Conservation (phyloP, 2,329 filamentous ascomycete genomes). For the Colletotrichum brevisporum region DNA sequence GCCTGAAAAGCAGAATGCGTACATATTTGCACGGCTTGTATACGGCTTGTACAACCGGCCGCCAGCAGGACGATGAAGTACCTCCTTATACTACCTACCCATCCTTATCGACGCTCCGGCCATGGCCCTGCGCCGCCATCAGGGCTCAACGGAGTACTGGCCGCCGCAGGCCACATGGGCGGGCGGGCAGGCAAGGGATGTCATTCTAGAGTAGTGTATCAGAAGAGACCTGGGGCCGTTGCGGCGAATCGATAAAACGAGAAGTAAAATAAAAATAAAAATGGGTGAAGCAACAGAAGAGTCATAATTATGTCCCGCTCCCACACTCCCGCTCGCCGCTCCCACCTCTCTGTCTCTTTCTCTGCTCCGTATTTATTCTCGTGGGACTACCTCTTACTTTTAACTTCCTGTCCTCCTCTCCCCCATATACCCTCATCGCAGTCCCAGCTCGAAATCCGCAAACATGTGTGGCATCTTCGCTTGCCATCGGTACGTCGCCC, state of each 20-base stretch:
- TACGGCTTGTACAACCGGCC: no score
- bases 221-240: slow-evolving; percentile 28
- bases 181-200: slow-evolving; percentile 20
- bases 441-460: slow-evolving; percentile 49
- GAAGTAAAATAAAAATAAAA: slow-evolving; percentile 29
- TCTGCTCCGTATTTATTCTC: slow-evolving; percentile 39
- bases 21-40: no score
- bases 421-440: slow-evolving; percentile 21
- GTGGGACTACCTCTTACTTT: slow-evolving; percentile 28
- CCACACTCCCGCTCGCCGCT: slow-evolving; percentile 21
- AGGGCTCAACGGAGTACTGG: slow-evolving; percentile 27
- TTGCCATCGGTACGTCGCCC: slow-evolving; percentile 82
- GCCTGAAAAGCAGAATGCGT: no score
- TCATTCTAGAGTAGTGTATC: slow-evolving; percentile 25
- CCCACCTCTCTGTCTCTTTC: slow-evolving; percentile 23
- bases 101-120: slow-evolving; percentile 13
- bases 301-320: slow-evolving; percentile 37
- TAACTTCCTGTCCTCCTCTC: slow-evolving; percentile 23
- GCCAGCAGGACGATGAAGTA: neutral
- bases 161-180: neutral
- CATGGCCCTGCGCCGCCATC: slow-evolving; percentile 10
- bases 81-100: neutral
- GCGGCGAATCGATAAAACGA: slow-evolving; percentile 19
- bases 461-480: slow-evolving; percentile 98
- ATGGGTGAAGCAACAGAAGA: slow-evolving; percentile 39